Evolutionary conservation across 1,284 basidiomycete species (phyloP), one percentile per base, ranked within the genome.

Genomic region (Thelephora terrestris): DNA sequence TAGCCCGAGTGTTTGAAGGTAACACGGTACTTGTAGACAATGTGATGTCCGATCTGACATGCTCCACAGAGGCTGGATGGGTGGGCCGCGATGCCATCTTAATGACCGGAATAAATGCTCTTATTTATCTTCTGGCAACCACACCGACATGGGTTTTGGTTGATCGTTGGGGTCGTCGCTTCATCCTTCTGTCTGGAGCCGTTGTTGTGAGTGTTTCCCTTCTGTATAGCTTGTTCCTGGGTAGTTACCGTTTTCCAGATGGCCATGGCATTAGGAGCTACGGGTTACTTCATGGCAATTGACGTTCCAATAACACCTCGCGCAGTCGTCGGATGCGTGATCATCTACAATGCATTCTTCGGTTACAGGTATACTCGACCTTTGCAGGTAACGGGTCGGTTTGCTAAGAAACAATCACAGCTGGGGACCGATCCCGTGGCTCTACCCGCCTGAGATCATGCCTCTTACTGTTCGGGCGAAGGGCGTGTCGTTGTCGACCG

Each of bases 61-160:
- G 36, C 61, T 48, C 61, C 61, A 43, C 69, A 91, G 87, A 88
- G 72, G 94, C 94, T 40, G 95, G 95, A 39, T 99, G 95, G 94
- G 78, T 96, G 51, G 95, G 95, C n/a, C 79, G 94, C 46, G 84
- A 97, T 59, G 95, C 95, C 4, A 82, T 99, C 54, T 74, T 98
- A 18, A 99, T 99, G 95, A 93, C 94, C 1, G 95, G 94, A 6
- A 91, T 96, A 63, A 96, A 97, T 60, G 80, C 85, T 7, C 69
- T 93, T 50, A 89, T 93, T 56, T 97, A 97, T 63, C 66, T 93
- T 17, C 68, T 87, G 20, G 86, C 84, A 57, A 91, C 91, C 3
- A 68, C 93, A 43, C 88, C 89, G 17, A 81, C 89, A 82, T 99
- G 95, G 95, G 92, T 91, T 66, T 77, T 99, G 42, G 89, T 97